A percentile compares a stretch with the other conserved stretches of the same genome.
Evolutionary conservation across 768 basidiomycete species (phyloP).

Genomic region (Hygrophoropsis aurantiaca): DNA sequence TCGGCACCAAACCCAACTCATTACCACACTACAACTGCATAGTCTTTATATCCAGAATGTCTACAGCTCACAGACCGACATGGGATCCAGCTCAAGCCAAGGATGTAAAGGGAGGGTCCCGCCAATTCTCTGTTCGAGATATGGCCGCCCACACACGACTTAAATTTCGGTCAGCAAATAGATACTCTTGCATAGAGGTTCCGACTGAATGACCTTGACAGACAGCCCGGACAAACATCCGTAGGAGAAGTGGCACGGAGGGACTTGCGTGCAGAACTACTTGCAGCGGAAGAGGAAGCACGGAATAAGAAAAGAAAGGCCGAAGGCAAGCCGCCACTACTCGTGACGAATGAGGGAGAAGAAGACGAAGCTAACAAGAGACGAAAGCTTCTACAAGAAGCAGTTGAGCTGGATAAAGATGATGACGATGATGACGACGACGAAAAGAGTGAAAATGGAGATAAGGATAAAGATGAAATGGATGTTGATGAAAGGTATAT

Average conservation of each 20-base stretch:
- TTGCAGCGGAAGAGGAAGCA: conserved; percentile 85
- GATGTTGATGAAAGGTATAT: conserved; percentile 48
- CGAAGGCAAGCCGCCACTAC: conserved; percentile 54
- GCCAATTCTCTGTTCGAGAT: conserved; percentile 90
- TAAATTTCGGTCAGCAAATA: conserved; percentile 76
- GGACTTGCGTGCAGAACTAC: conserved; percentile 82
- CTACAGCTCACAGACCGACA: conserved; percentile 91
- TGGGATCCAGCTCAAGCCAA: conserved; percentile 97
- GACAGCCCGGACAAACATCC: conserved; percentile 90
- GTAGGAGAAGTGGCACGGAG: conserved; percentile 69
- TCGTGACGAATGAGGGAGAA: conserved; percentile 42
- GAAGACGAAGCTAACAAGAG: conserved; percentile 77
- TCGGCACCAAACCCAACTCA: too few relatives aligned
- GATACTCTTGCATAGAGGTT: background rate
- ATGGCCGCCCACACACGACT: conserved; percentile 96
- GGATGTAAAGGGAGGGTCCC: conserved; percentile 88
- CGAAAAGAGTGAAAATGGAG: conserved; percentile 29
- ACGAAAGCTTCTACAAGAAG: conserved; percentile 84
- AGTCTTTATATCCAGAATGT: conserved; percentile 60
- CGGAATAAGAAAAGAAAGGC: conserved; percentile 91
- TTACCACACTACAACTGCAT: too few relatives aligned
- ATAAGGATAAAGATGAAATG: conserved; percentile 36
- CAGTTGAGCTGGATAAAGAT: conserved; percentile 85
- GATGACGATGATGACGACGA: conserved; percentile 74
- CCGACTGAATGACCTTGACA: conserved; percentile 23